A percentile compares a stretch with the other conserved stretches of the same genome.
Evolutionary conservation across 2,329 filamentous ascomycete genomes (phyloP).

Genomic region (Botryotinia narcissicola): DNA sequence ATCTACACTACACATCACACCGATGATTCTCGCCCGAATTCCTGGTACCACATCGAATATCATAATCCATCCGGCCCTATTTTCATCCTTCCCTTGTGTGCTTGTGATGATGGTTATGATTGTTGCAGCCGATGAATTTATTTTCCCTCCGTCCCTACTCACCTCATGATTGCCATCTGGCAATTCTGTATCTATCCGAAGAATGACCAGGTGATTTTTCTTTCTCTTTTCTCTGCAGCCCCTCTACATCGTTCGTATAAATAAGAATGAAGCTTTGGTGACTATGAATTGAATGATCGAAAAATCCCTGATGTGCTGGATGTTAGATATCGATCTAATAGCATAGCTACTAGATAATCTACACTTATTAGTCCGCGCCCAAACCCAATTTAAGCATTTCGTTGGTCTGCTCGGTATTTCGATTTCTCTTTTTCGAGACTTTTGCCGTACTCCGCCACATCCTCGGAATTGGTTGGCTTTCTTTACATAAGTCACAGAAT

Average conservation of each 20-base stretch:
- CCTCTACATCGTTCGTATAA: background rate
- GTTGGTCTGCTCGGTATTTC: background rate
- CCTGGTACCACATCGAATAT: background rate
- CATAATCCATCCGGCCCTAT: background rate
- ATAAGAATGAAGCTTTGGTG: background rate
- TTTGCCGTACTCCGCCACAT: background rate
- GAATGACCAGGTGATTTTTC: background rate
- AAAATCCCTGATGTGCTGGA: too few relatives aligned
- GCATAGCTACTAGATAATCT: background rate
- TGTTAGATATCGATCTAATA: background rate
- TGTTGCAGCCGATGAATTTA: constrained; percentile 2
- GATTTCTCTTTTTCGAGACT: background rate
- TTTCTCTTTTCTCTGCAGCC: too few relatives aligned
- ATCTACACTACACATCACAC: background rate
- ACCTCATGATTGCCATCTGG: constrained; percentile 20
- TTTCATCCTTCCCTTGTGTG: background rate
- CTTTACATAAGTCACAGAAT: too few relatives aligned
- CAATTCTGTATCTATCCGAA: background rate
- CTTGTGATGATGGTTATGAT: background rate
- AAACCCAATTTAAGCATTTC: background rate
- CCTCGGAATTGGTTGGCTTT: too few relatives aligned
- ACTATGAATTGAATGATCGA: background rate
- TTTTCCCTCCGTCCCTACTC: background rate
- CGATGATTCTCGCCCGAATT: background rate
- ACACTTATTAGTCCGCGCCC: background rate